These are phyloP conservation scores for Colletotrichum godetiae DNA, from an alignment of 2,329 filamentous ascomycete species.

Conservation along the genomic window DNA sequence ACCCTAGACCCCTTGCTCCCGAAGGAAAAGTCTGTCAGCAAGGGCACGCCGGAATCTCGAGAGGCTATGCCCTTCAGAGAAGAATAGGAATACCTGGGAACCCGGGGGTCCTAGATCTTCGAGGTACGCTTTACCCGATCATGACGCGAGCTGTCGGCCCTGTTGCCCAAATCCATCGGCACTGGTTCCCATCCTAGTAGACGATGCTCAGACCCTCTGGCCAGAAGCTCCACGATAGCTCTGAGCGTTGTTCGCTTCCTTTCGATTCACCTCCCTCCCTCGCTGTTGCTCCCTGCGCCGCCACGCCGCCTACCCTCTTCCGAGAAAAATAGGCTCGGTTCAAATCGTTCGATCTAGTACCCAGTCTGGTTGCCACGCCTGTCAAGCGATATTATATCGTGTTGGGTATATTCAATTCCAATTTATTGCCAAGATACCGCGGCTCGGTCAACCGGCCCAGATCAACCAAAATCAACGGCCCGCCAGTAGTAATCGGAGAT, in stretches of 20 bases:
- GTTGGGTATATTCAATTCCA: conserved; percentile 9
- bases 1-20: neutral
- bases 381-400: conserved; percentile 25
- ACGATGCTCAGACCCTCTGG: conserved; percentile 26
- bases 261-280: neutral
- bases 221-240: conserved; percentile 20
- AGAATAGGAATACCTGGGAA: neutral
- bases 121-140: conserved; percentile 17
- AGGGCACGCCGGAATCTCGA: conserved; percentile 3
- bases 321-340: conserved; percentile 3
- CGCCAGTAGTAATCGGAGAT: neutral
- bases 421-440: neutral
- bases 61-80: conserved; percentile 7
- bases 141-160: conserved; percentile 3
- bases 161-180: conserved; percentile 23
- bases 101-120: neutral
- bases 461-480: neutral
- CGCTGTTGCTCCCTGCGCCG: neutral
- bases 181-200: neutral
- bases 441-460: neutral
- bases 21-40: conserved; percentile 12
- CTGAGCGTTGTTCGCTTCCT: neutral
- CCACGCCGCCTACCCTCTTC: neutral
- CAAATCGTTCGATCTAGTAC: conserved; percentile 20
- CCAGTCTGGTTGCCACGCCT: conserved; percentile 2